These are phyloP conservation scores for Gyromitra esculenta DNA, from an alignment of 2,329 filamentous ascomycete species.

Conservation along the genomic window DNA sequence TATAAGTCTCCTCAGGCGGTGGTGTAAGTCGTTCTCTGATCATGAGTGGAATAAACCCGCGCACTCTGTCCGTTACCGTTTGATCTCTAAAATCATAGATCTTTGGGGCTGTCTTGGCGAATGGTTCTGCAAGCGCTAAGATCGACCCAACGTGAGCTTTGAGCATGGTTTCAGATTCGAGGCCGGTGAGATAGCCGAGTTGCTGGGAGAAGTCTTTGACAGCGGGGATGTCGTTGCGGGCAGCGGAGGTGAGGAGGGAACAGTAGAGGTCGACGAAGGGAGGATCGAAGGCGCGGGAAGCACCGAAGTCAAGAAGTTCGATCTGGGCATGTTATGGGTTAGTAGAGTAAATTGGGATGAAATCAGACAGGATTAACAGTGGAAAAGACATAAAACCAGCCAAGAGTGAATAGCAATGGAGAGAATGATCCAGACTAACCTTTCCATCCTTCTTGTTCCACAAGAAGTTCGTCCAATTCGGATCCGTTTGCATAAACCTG, in stretches of 20 bases:
- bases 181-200: constrained; percentile 90
- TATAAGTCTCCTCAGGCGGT: constrained; percentile 97
- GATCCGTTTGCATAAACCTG: constrained; percentile 99
- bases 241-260: constrained; percentile 80
- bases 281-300: constrained; percentile 83
- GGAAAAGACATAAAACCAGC: background rate
- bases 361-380: background rate
- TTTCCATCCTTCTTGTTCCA: constrained; percentile 78
- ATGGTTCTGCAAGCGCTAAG: constrained; percentile 90
- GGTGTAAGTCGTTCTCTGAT: constrained; percentile 85
- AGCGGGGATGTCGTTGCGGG: constrained; percentile 71
- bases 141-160: constrained; percentile 90
- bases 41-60: constrained; percentile 90
- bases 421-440: constrained; percentile 4
- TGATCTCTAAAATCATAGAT: constrained; percentile 93
- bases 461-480: constrained; percentile 99
- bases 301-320: constrained; percentile 94
- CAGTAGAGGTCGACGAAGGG: constrained; percentile 84
- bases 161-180: constrained; percentile 85
- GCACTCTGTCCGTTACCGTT: constrained; percentile 94
- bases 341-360: background rate
- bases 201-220: constrained; percentile 76
- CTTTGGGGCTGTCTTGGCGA: constrained; percentile 77
- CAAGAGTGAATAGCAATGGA: background rate
- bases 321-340: constrained; percentile 62